phyloP scores from a whole-genome alignment of 768 basidiomycete species.

The Roridomyces roridus region DNA sequence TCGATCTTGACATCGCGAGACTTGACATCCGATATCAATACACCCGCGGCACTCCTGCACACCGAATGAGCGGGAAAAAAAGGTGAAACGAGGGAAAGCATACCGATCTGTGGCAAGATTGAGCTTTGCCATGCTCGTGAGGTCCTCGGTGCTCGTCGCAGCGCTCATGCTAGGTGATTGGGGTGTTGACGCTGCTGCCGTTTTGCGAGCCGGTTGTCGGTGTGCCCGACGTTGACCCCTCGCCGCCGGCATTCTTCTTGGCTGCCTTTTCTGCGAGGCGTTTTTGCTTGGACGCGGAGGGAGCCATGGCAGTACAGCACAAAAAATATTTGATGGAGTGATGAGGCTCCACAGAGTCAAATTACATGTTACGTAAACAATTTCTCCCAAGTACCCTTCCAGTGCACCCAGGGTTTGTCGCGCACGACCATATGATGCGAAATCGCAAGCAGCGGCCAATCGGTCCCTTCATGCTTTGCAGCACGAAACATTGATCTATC shows the following conservation, averaged over 20 bases:
- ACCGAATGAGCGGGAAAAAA: conserved; percentile 13
- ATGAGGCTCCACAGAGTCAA: no score
- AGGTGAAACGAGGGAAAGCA: not conserved
- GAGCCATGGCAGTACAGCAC: conserved; percentile 55
- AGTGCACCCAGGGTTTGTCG: conserved; percentile 20
- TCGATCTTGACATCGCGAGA: conserved; percentile 98
- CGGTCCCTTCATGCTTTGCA: conserved; percentile 1
- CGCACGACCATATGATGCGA: conserved; percentile 21
- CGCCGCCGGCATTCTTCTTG: conserved; percentile 66
- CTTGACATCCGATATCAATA: conserved; percentile 91
- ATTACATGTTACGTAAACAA: not conserved
- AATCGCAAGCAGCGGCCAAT: conserved; percentile 18
- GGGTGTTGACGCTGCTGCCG: conserved; percentile 73
- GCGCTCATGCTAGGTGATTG: conserved; percentile 85
- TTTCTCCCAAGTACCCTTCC: conserved; percentile 8
- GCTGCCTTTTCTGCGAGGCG: conserved; percentile 94
- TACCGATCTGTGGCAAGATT: conserved; percentile 90
- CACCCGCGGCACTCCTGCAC: conserved; percentile 85
- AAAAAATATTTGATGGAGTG: conserved; percentile 9
- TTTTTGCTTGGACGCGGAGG: conserved; percentile 89
- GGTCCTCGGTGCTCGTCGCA: conserved; percentile 79
- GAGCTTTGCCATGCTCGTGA: conserved; percentile 81
- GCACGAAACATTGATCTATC: conserved; percentile 21
- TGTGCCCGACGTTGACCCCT: conserved; percentile 56
- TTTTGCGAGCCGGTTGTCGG: conserved; percentile 71